These are phyloP conservation scores for Boletus fagicola DNA, from an alignment of 768 basidiomycete genomes.

Conservation along the genomic window DNA sequence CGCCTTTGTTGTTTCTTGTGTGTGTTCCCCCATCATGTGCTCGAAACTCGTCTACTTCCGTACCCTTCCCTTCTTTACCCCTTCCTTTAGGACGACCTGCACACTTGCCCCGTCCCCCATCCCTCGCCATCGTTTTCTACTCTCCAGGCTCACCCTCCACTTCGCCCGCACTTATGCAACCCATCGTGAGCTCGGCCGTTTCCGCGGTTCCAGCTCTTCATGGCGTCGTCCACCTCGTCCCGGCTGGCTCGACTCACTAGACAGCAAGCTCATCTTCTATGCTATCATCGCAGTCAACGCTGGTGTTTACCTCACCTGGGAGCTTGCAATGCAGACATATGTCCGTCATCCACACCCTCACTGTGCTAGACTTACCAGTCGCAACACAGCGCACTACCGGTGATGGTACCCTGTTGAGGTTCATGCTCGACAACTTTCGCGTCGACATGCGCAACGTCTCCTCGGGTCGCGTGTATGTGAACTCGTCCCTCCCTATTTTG, in stretches of 20 bases:
- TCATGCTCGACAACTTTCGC: slow-evolving; percentile 65
- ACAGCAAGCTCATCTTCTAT: slow-evolving; percentile 53
- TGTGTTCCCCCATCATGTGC: not conserved
- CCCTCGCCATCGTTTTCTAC: not conserved
- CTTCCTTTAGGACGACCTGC: not conserved
- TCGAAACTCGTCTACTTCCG: slow-evolving; percentile 12
- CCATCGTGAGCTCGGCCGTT: slow-evolving; percentile 18
- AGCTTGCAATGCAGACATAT: slow-evolving; percentile 34
- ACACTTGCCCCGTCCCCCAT: not conserved
- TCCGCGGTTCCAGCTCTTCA: slow-evolving; percentile 15
- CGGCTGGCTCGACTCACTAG: slow-evolving; percentile 49
- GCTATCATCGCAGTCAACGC: slow-evolving; percentile 65
- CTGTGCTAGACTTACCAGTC: not conserved
- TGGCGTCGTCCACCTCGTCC: slow-evolving; percentile 32
- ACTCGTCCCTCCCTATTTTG: not conserved
- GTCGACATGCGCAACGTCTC: slow-evolving; percentile 58
- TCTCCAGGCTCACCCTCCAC: slow-evolving; percentile 11
- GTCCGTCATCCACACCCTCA: slow-evolving; percentile 30
- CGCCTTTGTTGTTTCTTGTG: slow-evolving; percentile 12
- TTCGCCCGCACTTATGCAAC: slow-evolving; percentile 26
- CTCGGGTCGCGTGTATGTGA: slow-evolving; percentile 61
- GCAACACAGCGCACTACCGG: slow-evolving; percentile 37
- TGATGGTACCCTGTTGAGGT: slow-evolving; percentile 38
- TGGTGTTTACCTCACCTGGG: slow-evolving; percentile 60
- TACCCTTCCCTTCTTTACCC: not conserved